Evolutionary conservation across 768 basidiomycete genomes (phyloP), one percentile per base, ranked within the genome.

Genomic region (Hygrocybe coccinea): DNA sequence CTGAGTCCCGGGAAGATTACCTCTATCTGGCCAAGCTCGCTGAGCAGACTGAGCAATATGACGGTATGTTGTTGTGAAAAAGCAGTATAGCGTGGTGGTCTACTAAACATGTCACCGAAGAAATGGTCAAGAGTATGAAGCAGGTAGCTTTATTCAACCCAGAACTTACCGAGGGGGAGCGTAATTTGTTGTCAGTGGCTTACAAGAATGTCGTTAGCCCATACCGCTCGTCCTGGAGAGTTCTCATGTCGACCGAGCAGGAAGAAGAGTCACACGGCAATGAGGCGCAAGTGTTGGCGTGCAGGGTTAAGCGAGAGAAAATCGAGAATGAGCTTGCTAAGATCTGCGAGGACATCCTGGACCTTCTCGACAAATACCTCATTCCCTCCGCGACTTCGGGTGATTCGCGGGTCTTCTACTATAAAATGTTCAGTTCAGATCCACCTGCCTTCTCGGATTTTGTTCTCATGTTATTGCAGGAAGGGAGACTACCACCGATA

Each of bases 181-280:
- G 95, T 59, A 98, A 97, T 74, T 85, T 98, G 54, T 83, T 98
- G 56, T 97, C 93, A 11, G 95, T 97, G 57, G 95, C 95, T n/a
- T 98, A 97, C 83, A 97, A 98, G 89, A 98, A 98, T 75, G 93
- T 97, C 58, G 97, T 97, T 62, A 95, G 95, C 74, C 93, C 95
- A 25, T 92, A 95, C 64, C 91, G 95, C 71, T 94, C 95, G 15
- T 95, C 93, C 17, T 97, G 95, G 94, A 81, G 95, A 65, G 95
- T 97, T 65, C 92, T 98, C 41, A 97, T 94, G 58, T 95, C 94
- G 46, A 97, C 97, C 68, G 95, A 97, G 78, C 92, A 95, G 78
- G 97, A 97, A 82, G 94, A 98, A 80, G 94, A 97, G 79, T 89
- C 89, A 58, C 95, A 97, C 79, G 95, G 95, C 67, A 97, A 97